phyloP scores from a whole-genome alignment of 768 basidiomycete genomes.

The Inosperma sp. region DNA sequence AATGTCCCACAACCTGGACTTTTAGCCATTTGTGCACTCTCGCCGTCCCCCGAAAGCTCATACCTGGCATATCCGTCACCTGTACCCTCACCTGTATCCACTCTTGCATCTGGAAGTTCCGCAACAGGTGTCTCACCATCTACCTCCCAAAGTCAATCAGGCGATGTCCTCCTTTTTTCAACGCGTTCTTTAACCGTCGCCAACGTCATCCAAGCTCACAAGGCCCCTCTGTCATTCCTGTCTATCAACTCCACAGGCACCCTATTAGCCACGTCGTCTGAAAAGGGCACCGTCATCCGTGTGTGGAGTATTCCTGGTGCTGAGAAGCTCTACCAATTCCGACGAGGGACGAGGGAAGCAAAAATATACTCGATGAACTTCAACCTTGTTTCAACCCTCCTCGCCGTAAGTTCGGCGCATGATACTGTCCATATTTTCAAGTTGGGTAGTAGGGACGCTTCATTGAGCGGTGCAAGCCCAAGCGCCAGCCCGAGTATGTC shows the following conservation, averaged over 20 bases:
- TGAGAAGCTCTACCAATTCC: slow-evolving; percentile 93
- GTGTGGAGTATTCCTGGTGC: slow-evolving; percentile 90
- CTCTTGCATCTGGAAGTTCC: slow-evolving; percentile 33
- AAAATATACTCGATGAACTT: slow-evolving; percentile 79
- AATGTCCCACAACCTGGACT: slow-evolving; percentile 3
- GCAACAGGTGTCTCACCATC: slow-evolving; percentile 34
- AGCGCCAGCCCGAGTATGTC: slow-evolving; percentile 21
- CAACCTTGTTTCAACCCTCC: slow-evolving; percentile 74
- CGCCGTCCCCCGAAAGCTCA: slow-evolving; percentile 87
- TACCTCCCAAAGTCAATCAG: slow-evolving; percentile 46
- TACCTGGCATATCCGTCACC: slow-evolving; percentile 97
- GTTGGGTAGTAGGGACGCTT: slow-evolving; percentile 40
- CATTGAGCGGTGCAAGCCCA: slow-evolving; percentile 5
- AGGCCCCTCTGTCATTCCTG: slow-evolving; percentile 84
- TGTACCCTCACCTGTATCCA: slow-evolving; percentile 74
- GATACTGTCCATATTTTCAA: slow-evolving; percentile 98
- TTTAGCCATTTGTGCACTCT: slow-evolving; percentile 91
- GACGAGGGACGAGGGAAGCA: slow-evolving; percentile 83
- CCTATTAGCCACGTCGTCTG: slow-evolving; percentile 87
- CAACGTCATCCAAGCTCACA: slow-evolving; percentile 97
- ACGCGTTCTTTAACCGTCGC: slow-evolving; percentile 87
- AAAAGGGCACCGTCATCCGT: slow-evolving; percentile 95
- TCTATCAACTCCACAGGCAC: slow-evolving; percentile 84
- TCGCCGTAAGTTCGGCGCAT: slow-evolving; percentile 87
- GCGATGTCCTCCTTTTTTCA: slow-evolving; percentile 93